phyloP scores from a whole-genome alignment of 345 rosid species.

The Triadica sebifera region DNA sequence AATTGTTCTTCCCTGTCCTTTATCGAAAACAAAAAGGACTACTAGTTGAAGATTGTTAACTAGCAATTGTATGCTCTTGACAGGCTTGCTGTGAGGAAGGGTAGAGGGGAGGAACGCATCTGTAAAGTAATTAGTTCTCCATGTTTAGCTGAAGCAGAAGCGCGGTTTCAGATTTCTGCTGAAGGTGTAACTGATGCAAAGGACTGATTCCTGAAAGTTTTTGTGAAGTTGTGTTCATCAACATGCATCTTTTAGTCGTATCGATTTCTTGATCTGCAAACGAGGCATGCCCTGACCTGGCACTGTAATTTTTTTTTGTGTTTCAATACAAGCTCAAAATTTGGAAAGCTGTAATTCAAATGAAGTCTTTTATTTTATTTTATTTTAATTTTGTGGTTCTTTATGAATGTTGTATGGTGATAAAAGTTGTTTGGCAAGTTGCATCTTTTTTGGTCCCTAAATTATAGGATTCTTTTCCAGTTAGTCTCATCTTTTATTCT shows the following conservation, averaged over 20 bases:
- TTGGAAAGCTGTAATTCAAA: no score
- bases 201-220: conserved; percentile 26
- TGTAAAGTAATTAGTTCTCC: conserved; percentile 98
- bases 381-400: no score
- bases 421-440: no score
- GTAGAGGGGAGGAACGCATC: conserved; percentile 93
- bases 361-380: no score
- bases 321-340: no score
- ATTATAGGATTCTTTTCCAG: no score
- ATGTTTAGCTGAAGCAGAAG: conserved; percentile 90
- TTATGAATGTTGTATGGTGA: no score
- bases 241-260: background rate
- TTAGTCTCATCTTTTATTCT: no score
- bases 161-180: conserved; percentile 77
- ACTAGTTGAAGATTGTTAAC: background rate
- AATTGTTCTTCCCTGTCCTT: background rate
- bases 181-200: conserved; percentile 89
- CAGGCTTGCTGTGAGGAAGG: conserved; percentile 87
- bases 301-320: no score
- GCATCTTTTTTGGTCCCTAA: no score
- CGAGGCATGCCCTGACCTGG: background rate
- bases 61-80: background rate
- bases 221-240: conserved; percentile 2
- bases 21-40: background rate
- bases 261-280: background rate